These are phyloP conservation scores for Beauveria australis DNA, from an alignment of 2,329 filamentous ascomycete genomes.

Conservation along the genomic window DNA sequence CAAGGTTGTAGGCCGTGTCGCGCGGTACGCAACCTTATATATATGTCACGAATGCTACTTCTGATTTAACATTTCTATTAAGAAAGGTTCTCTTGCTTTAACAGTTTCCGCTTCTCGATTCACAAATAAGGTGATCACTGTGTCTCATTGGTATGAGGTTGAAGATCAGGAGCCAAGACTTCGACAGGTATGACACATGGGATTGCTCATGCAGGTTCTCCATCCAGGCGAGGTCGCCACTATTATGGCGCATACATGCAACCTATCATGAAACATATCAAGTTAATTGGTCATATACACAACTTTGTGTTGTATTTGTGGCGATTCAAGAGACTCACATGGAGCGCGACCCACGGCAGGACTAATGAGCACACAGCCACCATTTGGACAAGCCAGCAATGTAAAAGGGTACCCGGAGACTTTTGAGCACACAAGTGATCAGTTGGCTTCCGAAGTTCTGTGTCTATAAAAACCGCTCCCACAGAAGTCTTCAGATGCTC, in stretches of 20 bases:
- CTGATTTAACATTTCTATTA: too few relatives aligned
- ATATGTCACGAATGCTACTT: too few relatives aligned
- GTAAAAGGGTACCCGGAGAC: too few relatives aligned
- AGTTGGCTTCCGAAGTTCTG: accelerated
- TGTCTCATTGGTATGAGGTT: neutral
- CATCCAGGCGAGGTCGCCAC: too few relatives aligned
- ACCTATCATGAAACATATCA: neutral
- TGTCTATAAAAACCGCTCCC: too few relatives aligned
- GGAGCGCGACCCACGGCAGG: neutral
- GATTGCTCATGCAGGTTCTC: neutral
- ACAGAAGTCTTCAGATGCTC: too few relatives aligned
- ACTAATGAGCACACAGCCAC: neutral
- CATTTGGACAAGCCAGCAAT: neutral
- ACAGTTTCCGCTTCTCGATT: too few relatives aligned
- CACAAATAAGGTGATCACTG: too few relatives aligned
- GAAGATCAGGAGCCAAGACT: neutral
- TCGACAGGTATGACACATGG: neutral
- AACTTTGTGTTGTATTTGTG: neutral
- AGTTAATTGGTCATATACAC: neutral
- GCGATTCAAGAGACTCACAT: neutral
- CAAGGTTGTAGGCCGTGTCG: too few relatives aligned
- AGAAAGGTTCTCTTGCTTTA: too few relatives aligned
- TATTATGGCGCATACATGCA: neutral
- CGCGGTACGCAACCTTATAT: too few relatives aligned
- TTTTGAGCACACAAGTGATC: too few relatives aligned